Conservation (phyloP, 305 asterid species). For the Fraxinus greggii region DNA sequence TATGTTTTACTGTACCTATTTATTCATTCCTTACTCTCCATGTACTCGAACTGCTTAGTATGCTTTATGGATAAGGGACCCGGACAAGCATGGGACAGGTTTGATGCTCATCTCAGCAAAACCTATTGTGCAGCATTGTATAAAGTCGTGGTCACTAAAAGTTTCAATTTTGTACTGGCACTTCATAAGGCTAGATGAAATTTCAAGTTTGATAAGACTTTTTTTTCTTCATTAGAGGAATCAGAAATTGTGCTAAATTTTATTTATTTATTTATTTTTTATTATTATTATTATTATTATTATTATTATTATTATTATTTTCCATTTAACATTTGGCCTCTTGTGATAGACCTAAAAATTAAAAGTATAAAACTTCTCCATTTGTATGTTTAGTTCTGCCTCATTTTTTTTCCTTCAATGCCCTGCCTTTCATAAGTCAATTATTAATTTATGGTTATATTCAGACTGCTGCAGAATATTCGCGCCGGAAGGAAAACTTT, state of each 20-base stretch:
- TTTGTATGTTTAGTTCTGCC: neutral
- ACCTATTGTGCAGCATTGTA: no score
- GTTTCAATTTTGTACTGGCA: no score
- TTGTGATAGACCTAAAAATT: neutral
- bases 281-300: no score
- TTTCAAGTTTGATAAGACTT: neutral
- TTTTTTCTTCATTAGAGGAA: neutral
- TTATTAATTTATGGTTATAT: slow-evolving; percentile 13
- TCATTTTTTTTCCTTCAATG: neutral
- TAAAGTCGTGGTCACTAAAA: no score
- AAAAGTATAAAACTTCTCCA: neutral
- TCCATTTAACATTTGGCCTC: neutral
- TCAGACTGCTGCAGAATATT: slow-evolving; percentile 93
- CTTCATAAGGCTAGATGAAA: neutral
- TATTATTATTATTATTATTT: neutral
- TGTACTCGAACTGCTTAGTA: neutral
- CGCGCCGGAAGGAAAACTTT: slow-evolving; percentile 83
- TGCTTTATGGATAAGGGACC: neutral
- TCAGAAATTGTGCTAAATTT: neutral
- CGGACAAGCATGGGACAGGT: no score
- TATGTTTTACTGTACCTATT: neutral
- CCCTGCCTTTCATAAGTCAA: neutral
- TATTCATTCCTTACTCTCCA: neutral
- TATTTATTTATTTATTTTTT: no score
- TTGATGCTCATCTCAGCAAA: no score